These are phyloP conservation scores for Chlorella variabilis DNA, from an alignment of 163 green algal species.

Conservation along the genomic window DNA sequence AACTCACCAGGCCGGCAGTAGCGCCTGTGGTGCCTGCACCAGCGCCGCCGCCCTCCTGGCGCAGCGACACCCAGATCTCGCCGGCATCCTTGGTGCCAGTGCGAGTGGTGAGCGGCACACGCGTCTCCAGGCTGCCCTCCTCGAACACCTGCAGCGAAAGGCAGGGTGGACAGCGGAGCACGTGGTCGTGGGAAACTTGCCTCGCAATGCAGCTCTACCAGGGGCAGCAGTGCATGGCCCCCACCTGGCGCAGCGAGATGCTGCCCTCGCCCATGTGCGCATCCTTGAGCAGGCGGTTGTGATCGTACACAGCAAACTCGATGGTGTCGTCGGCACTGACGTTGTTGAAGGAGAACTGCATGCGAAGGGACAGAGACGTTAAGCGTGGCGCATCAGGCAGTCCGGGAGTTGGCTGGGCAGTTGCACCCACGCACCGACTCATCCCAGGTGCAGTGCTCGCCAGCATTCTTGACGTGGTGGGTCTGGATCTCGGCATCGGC, in stretches of 20 bases:
- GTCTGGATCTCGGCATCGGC: slow-evolving; percentile 46
- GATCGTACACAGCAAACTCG: slow-evolving; percentile 46
- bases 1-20: slow-evolving; percentile 8
- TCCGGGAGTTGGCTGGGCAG: background rate
- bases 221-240: too few species aligned
- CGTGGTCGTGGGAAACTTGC: background rate
- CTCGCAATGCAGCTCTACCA: background rate
- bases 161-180: background rate
- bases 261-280: slow-evolving; percentile 40
- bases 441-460: slow-evolving; percentile 36
- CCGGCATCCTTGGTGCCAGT: slow-evolving; percentile 43
- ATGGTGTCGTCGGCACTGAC: slow-evolving; percentile 40
- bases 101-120: slow-evolving; percentile 41
- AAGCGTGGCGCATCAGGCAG: background rate
- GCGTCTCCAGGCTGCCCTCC: slow-evolving; percentile 38
- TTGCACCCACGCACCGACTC: slow-evolving; percentile 29
- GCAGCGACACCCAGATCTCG: slow-evolving; percentile 46
- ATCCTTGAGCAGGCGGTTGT: slow-evolving; percentile 48
- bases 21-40: too few species aligned
- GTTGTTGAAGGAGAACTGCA: slow-evolving; percentile 50
- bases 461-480: slow-evolving; percentile 38
- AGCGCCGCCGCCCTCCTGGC: slow-evolving; percentile 33
- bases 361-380: background rate
- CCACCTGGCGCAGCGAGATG: slow-evolving; percentile 41
- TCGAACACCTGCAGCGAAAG: slow-evolving; percentile 35